These are phyloP conservation scores for Globisporangium viniferum DNA, from an alignment of 352 stramenopile genomes.

Conservation along the genomic window DNA sequence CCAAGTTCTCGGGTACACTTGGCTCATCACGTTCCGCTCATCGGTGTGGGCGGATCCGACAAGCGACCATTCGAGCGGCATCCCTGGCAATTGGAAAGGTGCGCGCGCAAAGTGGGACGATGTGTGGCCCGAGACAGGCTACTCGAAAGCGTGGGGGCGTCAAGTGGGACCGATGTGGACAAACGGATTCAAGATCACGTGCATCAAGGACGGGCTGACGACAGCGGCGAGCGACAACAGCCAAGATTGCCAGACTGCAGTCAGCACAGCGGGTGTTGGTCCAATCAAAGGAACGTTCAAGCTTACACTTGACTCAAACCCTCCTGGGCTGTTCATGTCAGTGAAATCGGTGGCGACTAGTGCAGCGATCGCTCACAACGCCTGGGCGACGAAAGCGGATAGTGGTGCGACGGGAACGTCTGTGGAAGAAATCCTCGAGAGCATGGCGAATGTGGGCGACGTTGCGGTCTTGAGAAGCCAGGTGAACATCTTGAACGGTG, in stretches of 20 bases:
- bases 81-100: constrained; percentile 92
- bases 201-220: constrained; percentile 61
- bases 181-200: constrained; percentile 41
- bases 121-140: constrained; percentile 88
- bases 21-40: constrained; percentile 93
- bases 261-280: constrained; percentile 44
- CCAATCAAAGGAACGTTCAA: constrained; percentile 92
- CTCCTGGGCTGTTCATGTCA: constrained; percentile 56
- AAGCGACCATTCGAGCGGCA: constrained; percentile 73
- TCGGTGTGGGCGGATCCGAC: constrained; percentile 92
- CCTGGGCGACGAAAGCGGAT: constrained; percentile 80
- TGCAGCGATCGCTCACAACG: constrained; percentile 90
- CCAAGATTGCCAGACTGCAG: constrained; percentile 34
- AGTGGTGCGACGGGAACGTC: constrained; percentile 90
- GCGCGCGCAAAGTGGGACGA: constrained; percentile 74
- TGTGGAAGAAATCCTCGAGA: constrained; percentile 95
- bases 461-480: constrained; percentile 86
- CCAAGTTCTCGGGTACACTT: constrained; percentile 88
- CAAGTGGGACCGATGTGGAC: constrained; percentile 90
- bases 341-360: constrained; percentile 65
- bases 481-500: constrained; percentile 87
- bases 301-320: constrained; percentile 83
- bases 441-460: constrained; percentile 92
- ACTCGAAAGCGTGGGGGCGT: constrained; percentile 96
- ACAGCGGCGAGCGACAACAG: constrained; percentile 56